A percentile compares a stretch with the other conserved stretches of the same genome.
These are phyloP conservation scores for Hanseniaspora jakobsenii DNA, from an alignment of 805 yeast species.

Conservation along the genomic window DNA sequence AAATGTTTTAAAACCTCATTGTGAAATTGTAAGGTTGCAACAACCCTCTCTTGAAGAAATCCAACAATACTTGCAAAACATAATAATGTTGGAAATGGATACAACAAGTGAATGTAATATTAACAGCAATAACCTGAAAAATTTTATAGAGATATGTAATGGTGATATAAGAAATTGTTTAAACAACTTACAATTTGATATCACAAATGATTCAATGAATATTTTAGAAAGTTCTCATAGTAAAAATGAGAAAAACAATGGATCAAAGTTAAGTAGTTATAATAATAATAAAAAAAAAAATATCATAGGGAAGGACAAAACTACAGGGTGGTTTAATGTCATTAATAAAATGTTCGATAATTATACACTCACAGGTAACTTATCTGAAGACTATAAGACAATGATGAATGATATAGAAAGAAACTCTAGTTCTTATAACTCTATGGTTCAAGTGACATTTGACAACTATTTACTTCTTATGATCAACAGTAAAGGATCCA, in stretches of 20 bases:
- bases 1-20: slow-evolving; percentile 58
- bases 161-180: slow-evolving; percentile 80
- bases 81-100: slow-evolving; percentile 46
- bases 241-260: too few relatives aligned
- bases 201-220: slow-evolving; percentile 14
- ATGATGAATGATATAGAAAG: neutral
- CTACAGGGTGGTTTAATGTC: slow-evolving; percentile 13
- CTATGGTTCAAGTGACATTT: slow-evolving; percentile 4
- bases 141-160: slow-evolving; percentile 56
- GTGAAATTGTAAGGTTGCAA: slow-evolving; percentile 59
- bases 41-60: slow-evolving; percentile 42
- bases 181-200: slow-evolving; percentile 62
- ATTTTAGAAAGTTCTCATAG: neutral
- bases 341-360: slow-evolving; percentile 8
- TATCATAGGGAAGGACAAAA: slow-evolving; percentile 20
- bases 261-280: too few relatives aligned
- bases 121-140: slow-evolving; percentile 43
- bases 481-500: slow-evolving; percentile 1
- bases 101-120: slow-evolving; percentile 20
- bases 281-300: neutral
- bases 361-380: too few relatives aligned
- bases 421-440: neutral
- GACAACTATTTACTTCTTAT: slow-evolving; percentile 7
- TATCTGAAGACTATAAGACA: too few relatives aligned
- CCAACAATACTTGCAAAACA: slow-evolving; percentile 37